Base-by-base conservation (phyloP, 257 asterid species). In the Hygrophila difformis region DNA sequence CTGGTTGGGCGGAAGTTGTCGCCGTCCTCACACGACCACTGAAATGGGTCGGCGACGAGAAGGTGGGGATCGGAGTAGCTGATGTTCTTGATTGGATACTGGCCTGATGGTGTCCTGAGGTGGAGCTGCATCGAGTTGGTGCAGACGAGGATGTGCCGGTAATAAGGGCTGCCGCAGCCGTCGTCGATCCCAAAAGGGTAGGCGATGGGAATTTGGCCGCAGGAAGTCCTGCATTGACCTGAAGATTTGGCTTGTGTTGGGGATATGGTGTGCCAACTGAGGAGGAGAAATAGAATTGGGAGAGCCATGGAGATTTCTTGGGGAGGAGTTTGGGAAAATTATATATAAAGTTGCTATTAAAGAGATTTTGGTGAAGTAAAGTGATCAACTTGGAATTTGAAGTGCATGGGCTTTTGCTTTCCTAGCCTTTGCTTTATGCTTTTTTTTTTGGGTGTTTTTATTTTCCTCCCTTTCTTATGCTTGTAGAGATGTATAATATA, bases 161-260 rank as follows among this genome's bases (percentile, higher is more conserved):
- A 79, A 54, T 69, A 73, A 1, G 88, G 94, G 65, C 94, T 89
- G 40, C 98, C 96, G 5, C 98, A 85, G 37, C 96, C 98, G 51
- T 85, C 86, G 39, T 85, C 98, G 16, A 89, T 56, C 28, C 96
- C 96, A 18, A 89, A 85, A 18, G 98, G 98, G 59, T 85, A 89
- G 49, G 52, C 55, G 55, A 85, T 82, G 6, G 91, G 92, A 23
- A 82, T 56, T 20, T 51, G 68, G 18, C 96, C 96, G 42, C 98
- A 89, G 0, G 91, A 64, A 24, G 61, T 71, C 44, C 93, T 50
- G 71, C 98, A 89, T 40, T 55, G 72, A 53, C 21, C 70, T 52
- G 77, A n/a, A n/a, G n/a, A 16, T 63, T 75, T 75, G 48, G 93
- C 69, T 51, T 61, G 52, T n/a, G 65, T 16, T 2, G 13, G 49